Percentiles rank a stretch among this genome's conserved stretches.
Evolutionary conservation across 2,329 filamentous ascomycete genomes (phyloP).

Genomic region (Phaeophleospora eucalypticola): DNA sequence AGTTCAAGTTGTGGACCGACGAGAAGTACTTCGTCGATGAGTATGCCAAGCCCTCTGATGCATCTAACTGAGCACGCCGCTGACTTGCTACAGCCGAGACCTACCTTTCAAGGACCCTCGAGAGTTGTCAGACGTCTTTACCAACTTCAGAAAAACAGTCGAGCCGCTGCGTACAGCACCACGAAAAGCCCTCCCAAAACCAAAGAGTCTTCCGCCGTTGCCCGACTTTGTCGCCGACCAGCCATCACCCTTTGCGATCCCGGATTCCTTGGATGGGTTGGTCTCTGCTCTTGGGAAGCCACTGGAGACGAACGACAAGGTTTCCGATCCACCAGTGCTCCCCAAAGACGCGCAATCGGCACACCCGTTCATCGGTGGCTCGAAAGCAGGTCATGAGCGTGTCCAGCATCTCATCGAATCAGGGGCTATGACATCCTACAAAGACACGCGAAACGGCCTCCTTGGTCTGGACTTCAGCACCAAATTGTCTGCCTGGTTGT

Average conservation of each 20-base stretch:
- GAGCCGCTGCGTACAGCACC: slow-evolving; percentile 67
- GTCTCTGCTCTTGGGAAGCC: slow-evolving; percentile 56
- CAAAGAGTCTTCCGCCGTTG: slow-evolving; percentile 55
- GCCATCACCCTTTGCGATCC: slow-evolving; percentile 59
- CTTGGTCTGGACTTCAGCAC: slow-evolving; percentile 69
- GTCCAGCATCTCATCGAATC: slow-evolving; percentile 58
- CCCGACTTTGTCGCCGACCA: slow-evolving; percentile 58
- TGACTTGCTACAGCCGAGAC: slow-evolving; percentile 50
- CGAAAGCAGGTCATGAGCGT: slow-evolving; percentile 56
- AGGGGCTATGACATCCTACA: slow-evolving; percentile 61
- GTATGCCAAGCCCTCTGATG: slow-evolving; percentile 49
- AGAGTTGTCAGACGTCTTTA: slow-evolving; percentile 71
- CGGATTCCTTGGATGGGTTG: slow-evolving; percentile 51
- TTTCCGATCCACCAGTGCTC: slow-evolving; percentile 49
- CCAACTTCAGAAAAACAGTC: slow-evolving; percentile 66
- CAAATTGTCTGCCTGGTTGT: slow-evolving; percentile 69
- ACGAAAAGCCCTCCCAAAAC: slow-evolving; percentile 53
- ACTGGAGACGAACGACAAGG: slow-evolving; percentile 40
- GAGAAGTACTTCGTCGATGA: slow-evolving; percentile 79
- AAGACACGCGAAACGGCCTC: slow-evolving; percentile 67
- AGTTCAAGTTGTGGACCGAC: slow-evolving; percentile 65
- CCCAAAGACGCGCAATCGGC: slow-evolving; percentile 55
- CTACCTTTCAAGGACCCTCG: slow-evolving; percentile 53
- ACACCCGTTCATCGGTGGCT: slow-evolving; percentile 67
- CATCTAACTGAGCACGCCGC: neutral